Evolutionary conservation across 345 rosid genomes (phyloP).

Genomic region (Xanthoceras sorbifolium): DNA sequence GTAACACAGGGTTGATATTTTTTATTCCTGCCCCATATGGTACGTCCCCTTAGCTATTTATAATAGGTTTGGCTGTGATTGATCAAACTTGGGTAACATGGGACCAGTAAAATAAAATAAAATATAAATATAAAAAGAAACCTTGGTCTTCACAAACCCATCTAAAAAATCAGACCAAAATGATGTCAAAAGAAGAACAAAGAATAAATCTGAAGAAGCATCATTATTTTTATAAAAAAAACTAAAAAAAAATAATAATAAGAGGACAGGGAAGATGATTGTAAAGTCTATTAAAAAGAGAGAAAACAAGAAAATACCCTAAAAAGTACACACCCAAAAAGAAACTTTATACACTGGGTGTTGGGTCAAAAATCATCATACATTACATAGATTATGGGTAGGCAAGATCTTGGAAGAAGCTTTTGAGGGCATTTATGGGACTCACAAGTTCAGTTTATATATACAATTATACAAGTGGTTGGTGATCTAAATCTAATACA

Average conservation of each 20-base stretch:
- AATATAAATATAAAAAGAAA: too few species aligned
- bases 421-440: background rate
- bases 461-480: background rate
- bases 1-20: too few species aligned
- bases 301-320: background rate
- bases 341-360: background rate
- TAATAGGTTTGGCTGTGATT: too few species aligned
- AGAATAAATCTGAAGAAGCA: background rate
- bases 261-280: background rate
- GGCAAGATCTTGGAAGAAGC: background rate
- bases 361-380: background rate
- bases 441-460: background rate
- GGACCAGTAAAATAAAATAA: too few species aligned
- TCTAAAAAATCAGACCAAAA: background rate
- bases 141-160: background rate
- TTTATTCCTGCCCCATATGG: too few species aligned
- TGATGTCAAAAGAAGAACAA: background rate
- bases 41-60: too few species aligned
- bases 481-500: background rate
- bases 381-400: too few species aligned
- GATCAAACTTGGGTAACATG: too few species aligned
- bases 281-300: too few species aligned
- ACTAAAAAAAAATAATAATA: too few species aligned
- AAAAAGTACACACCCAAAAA: background rate
- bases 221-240: background rate